Evolutionary conservation across 2,329 filamentous ascomycete species (phyloP).

Genomic region (Monosporascus sp.): DNA sequence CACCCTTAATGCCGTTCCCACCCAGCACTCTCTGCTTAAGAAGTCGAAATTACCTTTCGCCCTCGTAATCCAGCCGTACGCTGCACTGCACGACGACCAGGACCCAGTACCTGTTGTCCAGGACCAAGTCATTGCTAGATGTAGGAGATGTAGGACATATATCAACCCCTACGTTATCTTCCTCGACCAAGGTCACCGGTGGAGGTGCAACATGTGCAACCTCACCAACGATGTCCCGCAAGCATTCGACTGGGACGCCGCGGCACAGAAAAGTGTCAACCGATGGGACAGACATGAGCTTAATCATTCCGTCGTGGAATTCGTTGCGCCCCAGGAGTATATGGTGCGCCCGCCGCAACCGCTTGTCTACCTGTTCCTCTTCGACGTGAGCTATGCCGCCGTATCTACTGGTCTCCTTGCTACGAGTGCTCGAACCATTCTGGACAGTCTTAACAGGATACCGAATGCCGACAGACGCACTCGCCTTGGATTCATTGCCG

Average conservation of each 20-base stretch:
- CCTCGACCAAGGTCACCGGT: slow-evolving; percentile 92
- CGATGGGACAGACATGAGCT: slow-evolving; percentile 88
- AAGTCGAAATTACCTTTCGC: slow-evolving; percentile 96
- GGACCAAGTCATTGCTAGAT: slow-evolving; percentile 95
- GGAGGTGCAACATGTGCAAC: slow-evolving; percentile 99
- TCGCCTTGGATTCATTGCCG: slow-evolving; percentile 87
- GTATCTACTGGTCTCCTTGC: slow-evolving; percentile 88
- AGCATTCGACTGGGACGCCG: slow-evolving; percentile 96
- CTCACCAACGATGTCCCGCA: slow-evolving; percentile 98
- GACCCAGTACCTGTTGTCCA: slow-evolving; percentile 87
- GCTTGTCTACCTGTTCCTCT: slow-evolving; percentile 89
- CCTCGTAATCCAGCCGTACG: slow-evolving; percentile 93
- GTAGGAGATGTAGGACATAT: slow-evolving; percentile 90
- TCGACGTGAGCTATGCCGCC: slow-evolving; percentile 88
- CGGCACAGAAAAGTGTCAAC: slow-evolving; percentile 84
- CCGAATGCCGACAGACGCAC: slow-evolving; percentile 96
- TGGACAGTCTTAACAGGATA: slow-evolving; percentile 93
- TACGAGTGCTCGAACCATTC: slow-evolving; percentile 85
- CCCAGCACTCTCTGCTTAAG: slow-evolving; percentile 86
- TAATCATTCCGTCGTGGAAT: slow-evolving; percentile 95
- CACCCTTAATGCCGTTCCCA: slow-evolving; percentile 89
- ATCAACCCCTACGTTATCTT: slow-evolving; percentile 98
- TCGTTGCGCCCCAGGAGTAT: slow-evolving; percentile 96
- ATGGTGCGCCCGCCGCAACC: slow-evolving; percentile 98
- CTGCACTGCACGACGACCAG: slow-evolving; percentile 85